Conservation (phyloP, 177 flowering plant genomes). For the Tripterygium wilfordii region DNA sequence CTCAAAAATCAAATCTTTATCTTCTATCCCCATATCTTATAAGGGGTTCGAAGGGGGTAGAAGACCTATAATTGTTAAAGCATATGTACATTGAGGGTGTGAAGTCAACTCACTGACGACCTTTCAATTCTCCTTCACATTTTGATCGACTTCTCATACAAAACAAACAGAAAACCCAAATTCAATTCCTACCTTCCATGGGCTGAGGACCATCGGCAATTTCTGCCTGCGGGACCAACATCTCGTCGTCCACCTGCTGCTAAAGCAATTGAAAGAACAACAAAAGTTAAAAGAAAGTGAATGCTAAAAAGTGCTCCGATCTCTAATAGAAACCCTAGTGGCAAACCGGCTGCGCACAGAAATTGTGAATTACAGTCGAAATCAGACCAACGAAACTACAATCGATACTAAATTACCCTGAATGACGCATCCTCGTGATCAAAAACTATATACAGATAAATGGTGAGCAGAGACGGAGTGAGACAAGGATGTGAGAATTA, state of each 20-base stretch:
- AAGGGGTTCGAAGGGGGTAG: no score
- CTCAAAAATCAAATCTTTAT: neutral
- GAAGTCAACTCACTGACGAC: no score
- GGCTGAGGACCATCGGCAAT: constrained; percentile 3
- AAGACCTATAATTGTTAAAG: no score
- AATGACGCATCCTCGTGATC: neutral
- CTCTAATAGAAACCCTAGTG: constrained; percentile 6
- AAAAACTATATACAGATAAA: neutral
- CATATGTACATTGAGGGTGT: no score
- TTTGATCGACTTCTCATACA: no score
- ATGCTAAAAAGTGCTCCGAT: neutral
- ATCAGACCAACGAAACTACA: no score
- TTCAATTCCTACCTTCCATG: neutral
- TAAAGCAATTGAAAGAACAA: neutral
- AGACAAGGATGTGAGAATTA: neutral
- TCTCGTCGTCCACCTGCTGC: constrained; percentile 3
- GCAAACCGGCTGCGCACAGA: no score
- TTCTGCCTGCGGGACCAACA: constrained; percentile 6
- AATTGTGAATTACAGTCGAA: neutral
- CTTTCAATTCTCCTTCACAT: no score
- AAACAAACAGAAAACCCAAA: neutral
- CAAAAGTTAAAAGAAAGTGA: neutral
- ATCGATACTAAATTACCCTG: neutral
- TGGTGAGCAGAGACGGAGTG: neutral
- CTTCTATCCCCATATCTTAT: no score